phyloP scores from a whole-genome alignment of 805 yeast species.

The Candida gorgasii region DNA sequence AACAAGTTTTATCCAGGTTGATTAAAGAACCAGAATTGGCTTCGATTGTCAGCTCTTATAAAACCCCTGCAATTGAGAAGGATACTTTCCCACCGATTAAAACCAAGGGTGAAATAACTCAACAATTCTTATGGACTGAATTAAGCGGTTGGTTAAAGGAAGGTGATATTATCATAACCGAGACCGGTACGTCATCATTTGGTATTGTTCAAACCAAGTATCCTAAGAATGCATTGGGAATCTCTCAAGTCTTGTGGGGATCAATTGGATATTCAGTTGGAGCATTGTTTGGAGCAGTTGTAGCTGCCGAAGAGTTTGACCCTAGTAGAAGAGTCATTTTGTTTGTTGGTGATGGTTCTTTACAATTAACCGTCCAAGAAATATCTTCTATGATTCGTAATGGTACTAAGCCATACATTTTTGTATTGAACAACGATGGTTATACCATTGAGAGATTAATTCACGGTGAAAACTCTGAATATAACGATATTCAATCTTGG shows the following conservation, averaged over 20 bases:
- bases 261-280: conserved; percentile 39
- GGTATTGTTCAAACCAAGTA: conserved; percentile 33
- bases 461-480: conserved; percentile 37
- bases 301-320: conserved; percentile 34
- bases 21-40: conserved; percentile 14
- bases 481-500: conserved; percentile 43
- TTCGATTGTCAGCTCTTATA: conserved; percentile 13
- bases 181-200: conserved; percentile 38
- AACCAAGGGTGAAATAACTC: conserved; percentile 20
- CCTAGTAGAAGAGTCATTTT: conserved; percentile 36
- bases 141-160: conserved; percentile 28
- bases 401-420: conserved; percentile 35
- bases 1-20: conserved; percentile 37
- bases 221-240: conserved; percentile 32
- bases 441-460: conserved; percentile 42
- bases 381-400: conserved; percentile 39
- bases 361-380: conserved; percentile 44
- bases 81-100: conserved; percentile 16
- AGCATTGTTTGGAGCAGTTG: conserved; percentile 34
- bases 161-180: conserved; percentile 35
- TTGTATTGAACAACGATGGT: conserved; percentile 42
- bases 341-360: conserved; percentile 45
- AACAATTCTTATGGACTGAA: conserved; percentile 33
- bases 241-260: conserved; percentile 38
- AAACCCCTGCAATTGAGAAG: conserved; percentile 15